Base-by-base conservation (phyloP, 2,329 filamentous ascomycete genomes). In the Aspergillus oerlinghausenensis region DNA sequence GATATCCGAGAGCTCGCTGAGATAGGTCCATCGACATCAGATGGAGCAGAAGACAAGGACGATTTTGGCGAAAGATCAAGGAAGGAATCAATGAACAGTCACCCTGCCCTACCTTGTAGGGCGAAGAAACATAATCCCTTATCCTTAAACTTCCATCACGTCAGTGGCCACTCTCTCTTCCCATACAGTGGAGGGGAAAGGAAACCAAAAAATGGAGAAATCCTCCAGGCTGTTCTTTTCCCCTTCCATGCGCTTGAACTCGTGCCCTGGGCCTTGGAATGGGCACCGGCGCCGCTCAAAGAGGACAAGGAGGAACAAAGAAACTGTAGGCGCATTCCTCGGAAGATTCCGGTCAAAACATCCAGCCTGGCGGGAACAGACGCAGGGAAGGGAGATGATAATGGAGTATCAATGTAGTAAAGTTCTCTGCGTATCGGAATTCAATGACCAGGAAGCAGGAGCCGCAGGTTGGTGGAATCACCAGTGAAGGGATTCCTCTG, bases 321-420 rank as follows among this genome's bases (percentile, higher is more conserved):
- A 58, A 53, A 55, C 47, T 28, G 50, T 53, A 56, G 35, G 51
- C 43, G 25, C 64, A 66, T 66, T 66, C 64, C 58, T 58, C 55
- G 63, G 51, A 23, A 47, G 60, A 59, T 59, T 59, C 48, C 55
- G 51, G 11, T 25, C 48, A 45, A 42, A 23, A 50, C n/a, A 28
- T 3, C 21, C 10, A 23, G 21, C 3, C 43, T 47, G 21, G 23
- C 43, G 25, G 19, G 32, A 14, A 26, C 19, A 26, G 21, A 14
- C 10, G 8, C 40, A 4, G 8, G 8, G 5, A 42, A 42, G 14
- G 5, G 19, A 8, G 8, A 43, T 43, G 40, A 21, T 43, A 26
- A 47, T 4, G 17, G 11, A 25, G 6, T 25, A 10, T 23, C 14
- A 26, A 26, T 1, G 21, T 47, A 47, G 43, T 47, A 47, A 29